Conservation (phyloP, 805 yeast species). For the Yarrowia sp. region DNA sequence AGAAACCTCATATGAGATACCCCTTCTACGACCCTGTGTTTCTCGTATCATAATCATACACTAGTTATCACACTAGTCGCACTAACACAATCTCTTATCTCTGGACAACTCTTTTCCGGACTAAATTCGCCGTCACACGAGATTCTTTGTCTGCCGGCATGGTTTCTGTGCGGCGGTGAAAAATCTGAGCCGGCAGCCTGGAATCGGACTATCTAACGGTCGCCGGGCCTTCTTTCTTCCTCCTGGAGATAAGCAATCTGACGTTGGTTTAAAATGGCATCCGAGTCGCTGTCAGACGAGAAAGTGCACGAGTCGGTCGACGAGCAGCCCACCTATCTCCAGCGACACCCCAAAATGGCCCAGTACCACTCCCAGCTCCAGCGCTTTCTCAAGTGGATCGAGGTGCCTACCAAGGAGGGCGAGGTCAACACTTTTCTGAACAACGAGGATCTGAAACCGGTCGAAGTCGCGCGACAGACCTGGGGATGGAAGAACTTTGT, state of each 20-base stretch:
- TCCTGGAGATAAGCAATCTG: conserved; percentile 14
- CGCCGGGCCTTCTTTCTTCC: not conserved
- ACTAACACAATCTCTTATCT: not conserved
- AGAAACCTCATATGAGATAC: too few species aligned
- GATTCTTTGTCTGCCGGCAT: not conserved
- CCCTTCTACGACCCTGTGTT: too few species aligned
- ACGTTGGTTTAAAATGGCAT: too few species aligned
- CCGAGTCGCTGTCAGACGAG: too few species aligned
- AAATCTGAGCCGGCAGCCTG: not conserved
- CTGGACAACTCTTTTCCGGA: too few species aligned
- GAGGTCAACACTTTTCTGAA: conserved; percentile 56
- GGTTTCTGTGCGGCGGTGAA: not conserved
- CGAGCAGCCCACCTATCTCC: not conserved
- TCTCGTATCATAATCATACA: too few species aligned
- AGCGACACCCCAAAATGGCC: conserved; percentile 9
- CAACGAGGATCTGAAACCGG: conserved; percentile 81
- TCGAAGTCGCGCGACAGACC: conserved; percentile 72
- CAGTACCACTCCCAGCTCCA: conserved; percentile 2
- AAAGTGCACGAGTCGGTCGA: conserved; percentile 4
- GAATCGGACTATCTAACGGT: not conserved
- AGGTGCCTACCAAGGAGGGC: conserved; percentile 33
- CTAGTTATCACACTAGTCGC: not conserved
- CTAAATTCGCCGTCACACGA: conserved; percentile 1
- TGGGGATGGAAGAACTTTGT: conserved; percentile 87
- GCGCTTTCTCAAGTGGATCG: conserved; percentile 14